Evolutionary conservation across 1,284 basidiomycete species (phyloP), one percentile per base, ranked within the genome.

Genomic region (Puccinia hordei): DNA sequence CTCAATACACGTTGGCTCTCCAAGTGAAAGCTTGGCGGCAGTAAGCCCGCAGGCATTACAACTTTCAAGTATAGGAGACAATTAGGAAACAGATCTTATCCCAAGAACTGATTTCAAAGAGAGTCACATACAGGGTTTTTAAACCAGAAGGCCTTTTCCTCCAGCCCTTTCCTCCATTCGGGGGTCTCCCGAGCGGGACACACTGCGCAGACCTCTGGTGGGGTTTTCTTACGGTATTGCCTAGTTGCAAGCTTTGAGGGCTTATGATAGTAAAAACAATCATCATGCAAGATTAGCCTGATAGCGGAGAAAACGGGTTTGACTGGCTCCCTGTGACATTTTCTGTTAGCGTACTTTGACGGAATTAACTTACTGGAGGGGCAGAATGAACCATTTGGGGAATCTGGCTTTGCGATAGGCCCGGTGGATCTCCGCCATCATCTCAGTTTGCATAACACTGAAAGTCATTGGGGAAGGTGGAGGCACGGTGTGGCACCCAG

Each of bases 151-250:
- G 77, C 12, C 77, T n/a, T n/a, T n/a, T n/a, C n/a, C n/a, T n/a
- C n/a, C n/a, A n/a, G n/a, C n/a, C 77, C 77, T 59, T 80, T 80
- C 30, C 77, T 44, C 77, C 77, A 80, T 27, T 80, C 77, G 24
- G 77, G 77, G 30, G 77, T 80, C 19, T 71, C 12, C 13, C 30
- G 63, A 8, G 24, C 51, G 3, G 24, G 12, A n/a, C 77, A 80
- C 22, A 80, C 77, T 51, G 77, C 77, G 49, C 77, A 80, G 33
- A 57, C 68, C 10, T 57, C 69, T 13, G 77, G 77, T 17, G 77
- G 77, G 19, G 77, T 73, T 59, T 80, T 80, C 51, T 80, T 80
- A 41, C 77, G 77, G 41, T 80, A 80, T 61, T 72, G 66, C 38
- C 77, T 68, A 27, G 77, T 72, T 44, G 51, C 44, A 46, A 57